phyloP scores from a whole-genome alignment of 2,329 filamentous ascomycete genomes.

The Ophiobolus disseminans region DNA sequence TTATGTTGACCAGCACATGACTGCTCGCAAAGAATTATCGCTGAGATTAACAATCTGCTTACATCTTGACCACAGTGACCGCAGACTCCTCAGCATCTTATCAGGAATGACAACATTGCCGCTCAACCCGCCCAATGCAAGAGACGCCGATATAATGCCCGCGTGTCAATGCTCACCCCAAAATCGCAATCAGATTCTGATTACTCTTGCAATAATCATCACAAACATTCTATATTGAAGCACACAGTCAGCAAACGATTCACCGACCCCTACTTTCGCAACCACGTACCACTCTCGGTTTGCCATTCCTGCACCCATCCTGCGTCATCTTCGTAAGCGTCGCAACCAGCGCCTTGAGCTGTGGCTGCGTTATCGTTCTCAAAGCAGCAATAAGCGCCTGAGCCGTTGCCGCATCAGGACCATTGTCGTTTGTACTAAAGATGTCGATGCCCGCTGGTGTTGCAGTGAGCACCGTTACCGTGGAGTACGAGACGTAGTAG shows the following conservation, averaged over 20 bases:
- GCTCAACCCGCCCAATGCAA: too few relatives aligned
- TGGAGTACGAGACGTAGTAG: constrained; percentile 23
- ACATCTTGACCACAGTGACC: too few relatives aligned
- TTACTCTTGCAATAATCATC: constrained; percentile 26
- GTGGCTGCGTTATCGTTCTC: constrained; percentile 8
- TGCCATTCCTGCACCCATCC: constrained; percentile 13
- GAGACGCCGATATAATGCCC: too few relatives aligned
- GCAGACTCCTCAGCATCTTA: too few relatives aligned
- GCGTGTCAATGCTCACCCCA: too few relatives aligned
- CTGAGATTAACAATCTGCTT: too few relatives aligned
- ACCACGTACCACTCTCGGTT: background rate
- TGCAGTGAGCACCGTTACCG: constrained; percentile 6
- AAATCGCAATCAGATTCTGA: constrained; percentile 7
- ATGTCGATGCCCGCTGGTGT: constrained; percentile 25
- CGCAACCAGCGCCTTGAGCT: constrained; percentile 10
- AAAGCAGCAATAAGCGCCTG: constrained; percentile 6
- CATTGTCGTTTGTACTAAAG: constrained; percentile 16
- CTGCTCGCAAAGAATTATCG: too few relatives aligned
- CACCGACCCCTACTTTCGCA: background rate
- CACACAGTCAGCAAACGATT: constrained; percentile 8
- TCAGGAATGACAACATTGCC: too few relatives aligned
- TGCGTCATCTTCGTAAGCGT: constrained; percentile 10
- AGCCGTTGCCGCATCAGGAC: constrained; percentile 15
- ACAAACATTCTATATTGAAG: constrained; percentile 9
- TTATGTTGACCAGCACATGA: too few relatives aligned